Evolutionary conservation across 2,329 filamentous ascomycete genomes (phyloP).

Genomic region (Stagonosporopsis tanaceti): DNA sequence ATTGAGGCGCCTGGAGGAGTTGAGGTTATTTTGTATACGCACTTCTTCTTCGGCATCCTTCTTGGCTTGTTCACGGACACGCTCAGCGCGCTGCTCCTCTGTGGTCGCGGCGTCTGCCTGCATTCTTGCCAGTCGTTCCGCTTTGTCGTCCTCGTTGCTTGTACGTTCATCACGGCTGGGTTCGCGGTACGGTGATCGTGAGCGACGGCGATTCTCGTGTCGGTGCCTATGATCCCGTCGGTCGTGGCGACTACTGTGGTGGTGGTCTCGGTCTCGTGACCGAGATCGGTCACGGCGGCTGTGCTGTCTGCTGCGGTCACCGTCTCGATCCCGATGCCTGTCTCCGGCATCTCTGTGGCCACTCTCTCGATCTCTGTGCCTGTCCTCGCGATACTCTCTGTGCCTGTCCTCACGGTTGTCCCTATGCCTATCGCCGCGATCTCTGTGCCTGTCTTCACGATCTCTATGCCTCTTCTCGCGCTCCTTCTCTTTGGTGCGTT

Average conservation of each 20-base stretch:
- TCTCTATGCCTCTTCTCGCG: slow-evolving; percentile 58
- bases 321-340: neutral
- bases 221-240: slow-evolving; percentile 38
- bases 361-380: neutral
- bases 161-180: slow-evolving; percentile 25
- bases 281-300: neutral
- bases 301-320: slow-evolving; percentile 28
- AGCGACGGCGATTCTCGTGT: slow-evolving; percentile 32
- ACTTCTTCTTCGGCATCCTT: slow-evolving; percentile 46
- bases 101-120: slow-evolving; percentile 44
- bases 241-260: slow-evolving; percentile 41
- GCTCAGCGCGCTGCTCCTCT: slow-evolving; percentile 44
- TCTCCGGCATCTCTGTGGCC: neutral
- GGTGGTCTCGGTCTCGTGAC: slow-evolving; percentile 12
- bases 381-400: neutral
- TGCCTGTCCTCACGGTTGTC: neutral
- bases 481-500: slow-evolving; percentile 47
- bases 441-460: slow-evolving; percentile 19
- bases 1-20: slow-evolving; percentile 29
- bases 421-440: neutral
- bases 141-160: slow-evolving; percentile 23
- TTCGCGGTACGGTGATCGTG: slow-evolving; percentile 36
- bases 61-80: slow-evolving; percentile 40
- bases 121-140: slow-evolving; percentile 46
- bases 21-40: slow-evolving; percentile 25